phyloP scores from a whole-genome alignment of 2,329 filamentous ascomycete species.

The Colletotrichum sansevieriae region DNA sequence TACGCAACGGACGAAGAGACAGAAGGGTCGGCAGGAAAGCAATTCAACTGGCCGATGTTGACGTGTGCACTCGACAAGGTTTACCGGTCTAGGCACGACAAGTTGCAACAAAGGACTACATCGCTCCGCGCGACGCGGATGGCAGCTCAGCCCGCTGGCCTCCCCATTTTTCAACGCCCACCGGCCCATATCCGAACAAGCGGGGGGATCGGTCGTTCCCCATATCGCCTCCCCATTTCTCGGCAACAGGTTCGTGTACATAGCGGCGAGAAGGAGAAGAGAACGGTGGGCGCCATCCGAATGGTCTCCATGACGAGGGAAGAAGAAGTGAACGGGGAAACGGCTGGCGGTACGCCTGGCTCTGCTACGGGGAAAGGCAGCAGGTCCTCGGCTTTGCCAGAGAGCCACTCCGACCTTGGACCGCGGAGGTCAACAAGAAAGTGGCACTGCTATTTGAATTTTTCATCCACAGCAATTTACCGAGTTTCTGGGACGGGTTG shows the following conservation, averaged over 20 bases:
- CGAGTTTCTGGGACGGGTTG: slow-evolving; percentile 35
- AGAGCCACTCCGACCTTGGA: slow-evolving; percentile 1
- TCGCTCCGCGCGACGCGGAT: slow-evolving; percentile 38
- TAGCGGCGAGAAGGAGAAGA: background rate
- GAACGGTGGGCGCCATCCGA: slow-evolving; percentile 4
- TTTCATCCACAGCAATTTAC: slow-evolving; percentile 32
- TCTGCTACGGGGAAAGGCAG: slow-evolving; percentile 17
- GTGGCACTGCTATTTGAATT: slow-evolving; percentile 14
- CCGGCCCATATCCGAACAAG: slow-evolving; percentile 21
- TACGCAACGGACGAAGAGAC: slow-evolving; percentile 10
- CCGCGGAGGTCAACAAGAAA: slow-evolving; percentile 15
- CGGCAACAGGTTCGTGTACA: slow-evolving; percentile 14
- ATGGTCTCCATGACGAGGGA: slow-evolving; percentile 7
- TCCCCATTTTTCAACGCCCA: slow-evolving; percentile 18
- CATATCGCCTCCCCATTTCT: slow-evolving; percentile 18
- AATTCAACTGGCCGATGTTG: slow-evolving; percentile 12
- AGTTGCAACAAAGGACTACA: slow-evolving; percentile 37
- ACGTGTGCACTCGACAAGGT: slow-evolving; percentile 28
- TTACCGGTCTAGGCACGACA: slow-evolving; percentile 20
- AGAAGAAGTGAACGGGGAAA: slow-evolving; percentile 14
- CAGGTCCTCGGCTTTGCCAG: background rate
- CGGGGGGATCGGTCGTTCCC: slow-evolving; percentile 24
- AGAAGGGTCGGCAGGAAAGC: slow-evolving; percentile 24
- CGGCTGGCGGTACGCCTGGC: slow-evolving; percentile 15
- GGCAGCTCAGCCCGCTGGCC: slow-evolving; percentile 38